A percentile compares a stretch with the other conserved stretches of the same genome.
These are phyloP conservation scores for Phialophora expanda DNA, from an alignment of 2,329 filamentous ascomycete genomes.

Conservation along the genomic window DNA sequence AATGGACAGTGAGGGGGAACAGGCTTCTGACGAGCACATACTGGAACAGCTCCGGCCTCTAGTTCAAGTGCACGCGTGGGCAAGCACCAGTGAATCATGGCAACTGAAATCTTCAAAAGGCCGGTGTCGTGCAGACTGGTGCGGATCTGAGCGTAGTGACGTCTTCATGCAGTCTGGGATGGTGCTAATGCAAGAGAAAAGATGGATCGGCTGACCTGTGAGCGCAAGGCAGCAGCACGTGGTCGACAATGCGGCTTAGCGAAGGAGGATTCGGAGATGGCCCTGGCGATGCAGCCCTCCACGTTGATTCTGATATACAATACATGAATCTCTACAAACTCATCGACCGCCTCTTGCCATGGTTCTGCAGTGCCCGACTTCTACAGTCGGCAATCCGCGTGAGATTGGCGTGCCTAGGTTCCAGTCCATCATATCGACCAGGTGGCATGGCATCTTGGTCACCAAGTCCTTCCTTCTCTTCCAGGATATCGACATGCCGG, in stretches of 20 bases:
- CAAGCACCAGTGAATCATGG: background rate
- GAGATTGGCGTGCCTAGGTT: background rate
- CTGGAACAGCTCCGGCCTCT: background rate
- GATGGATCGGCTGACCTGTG: background rate
- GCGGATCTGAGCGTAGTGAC: conserved; percentile 1
- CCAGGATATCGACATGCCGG: conserved; percentile 35
- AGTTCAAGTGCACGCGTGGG: background rate
- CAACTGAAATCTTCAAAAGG: background rate
- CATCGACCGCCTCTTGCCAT: conserved; percentile 9
- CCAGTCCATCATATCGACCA: conserved; percentile 30
- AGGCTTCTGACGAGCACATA: background rate
- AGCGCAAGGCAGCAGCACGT: background rate
- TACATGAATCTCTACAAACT: conserved; percentile 10
- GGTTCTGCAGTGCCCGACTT: background rate
- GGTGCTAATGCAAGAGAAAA: background rate
- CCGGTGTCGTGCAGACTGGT: background rate
- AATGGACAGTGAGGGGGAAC: background rate
- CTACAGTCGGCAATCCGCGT: background rate
- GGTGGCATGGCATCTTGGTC: conserved; percentile 28
- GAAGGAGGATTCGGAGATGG: background rate
- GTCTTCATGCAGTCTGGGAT: background rate
- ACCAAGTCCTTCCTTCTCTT: conserved; percentile 34
- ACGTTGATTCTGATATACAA: background rate
- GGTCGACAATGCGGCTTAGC: background rate
- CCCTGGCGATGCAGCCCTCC: background rate